These are phyloP conservation scores for Annulohypoxylon maeteangense DNA, from an alignment of 495 filamentous ascomycete species.

Conservation along the genomic window DNA sequence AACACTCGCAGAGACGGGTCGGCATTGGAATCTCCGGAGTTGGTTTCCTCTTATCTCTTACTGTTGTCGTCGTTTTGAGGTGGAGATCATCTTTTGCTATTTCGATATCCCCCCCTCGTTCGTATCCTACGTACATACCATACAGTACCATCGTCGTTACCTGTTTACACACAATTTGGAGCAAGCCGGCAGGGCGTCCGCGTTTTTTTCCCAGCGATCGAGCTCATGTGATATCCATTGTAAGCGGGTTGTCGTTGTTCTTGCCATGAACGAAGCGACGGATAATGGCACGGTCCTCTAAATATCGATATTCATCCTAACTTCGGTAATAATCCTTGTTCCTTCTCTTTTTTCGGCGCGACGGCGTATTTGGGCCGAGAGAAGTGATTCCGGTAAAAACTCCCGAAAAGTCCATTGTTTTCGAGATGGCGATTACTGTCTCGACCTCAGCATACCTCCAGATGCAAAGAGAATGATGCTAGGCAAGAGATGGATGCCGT, in stretches of 20 bases:
- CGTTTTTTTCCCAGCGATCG: conserved; percentile 34
- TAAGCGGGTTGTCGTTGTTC: conserved; percentile 31
- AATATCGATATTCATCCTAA: conserved; percentile 41
- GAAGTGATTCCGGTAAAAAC: conserved; percentile 13
- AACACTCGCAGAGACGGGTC: conserved; percentile 42
- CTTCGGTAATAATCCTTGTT: conserved; percentile 24
- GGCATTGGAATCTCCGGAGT: conserved; percentile 43
- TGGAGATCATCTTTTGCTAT: conserved; percentile 35
- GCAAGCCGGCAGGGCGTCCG: conserved; percentile 38
- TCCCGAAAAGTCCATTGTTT: background rate
- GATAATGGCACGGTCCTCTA: conserved; percentile 6
- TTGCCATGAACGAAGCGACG: conserved; percentile 24
- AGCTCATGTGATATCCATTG: conserved; percentile 37
- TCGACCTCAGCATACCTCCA: background rate
- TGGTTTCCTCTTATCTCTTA: conserved; percentile 44
- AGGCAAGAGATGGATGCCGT: background rate
- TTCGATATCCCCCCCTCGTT: conserved; percentile 47
- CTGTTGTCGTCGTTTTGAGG: conserved; percentile 34
- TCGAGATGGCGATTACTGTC: background rate
- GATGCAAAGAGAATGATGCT: background rate
- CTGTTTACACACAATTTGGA: conserved; percentile 37
- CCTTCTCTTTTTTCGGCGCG: background rate
- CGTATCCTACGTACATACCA: conserved; percentile 44
- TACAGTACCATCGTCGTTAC: conserved; percentile 44
- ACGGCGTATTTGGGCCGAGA: conserved; percentile 13